A percentile compares a stretch with the other conserved stretches of the same genome.
These are phyloP conservation scores for Erigeron philadelphicus DNA, from an alignment of 140 eudicot species.

Conservation along the genomic window DNA sequence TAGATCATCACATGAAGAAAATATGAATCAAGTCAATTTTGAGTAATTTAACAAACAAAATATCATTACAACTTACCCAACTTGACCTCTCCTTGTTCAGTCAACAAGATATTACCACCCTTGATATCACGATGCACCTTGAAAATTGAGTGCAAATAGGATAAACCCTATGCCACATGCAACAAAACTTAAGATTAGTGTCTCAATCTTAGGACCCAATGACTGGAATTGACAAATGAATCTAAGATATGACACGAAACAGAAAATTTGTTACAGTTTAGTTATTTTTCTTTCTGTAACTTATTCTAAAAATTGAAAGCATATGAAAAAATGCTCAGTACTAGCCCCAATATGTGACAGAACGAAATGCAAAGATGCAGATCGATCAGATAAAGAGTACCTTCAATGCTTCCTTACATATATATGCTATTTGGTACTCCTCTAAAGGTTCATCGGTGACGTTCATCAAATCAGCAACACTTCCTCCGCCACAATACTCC, in stretches of 20 bases:
- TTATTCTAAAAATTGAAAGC: neutral
- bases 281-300: conserved; percentile 4
- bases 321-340: neutral
- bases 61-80: conserved; percentile 54
- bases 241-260: neutral
- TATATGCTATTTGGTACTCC: conserved; percentile 86
- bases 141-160: conserved; percentile 90
- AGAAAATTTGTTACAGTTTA: neutral
- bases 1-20: neutral
- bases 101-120: conserved; percentile 91
- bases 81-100: conserved; percentile 99
- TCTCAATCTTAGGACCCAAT: neutral
- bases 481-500: conserved; percentile 99
- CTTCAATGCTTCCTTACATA: conserved; percentile 92
- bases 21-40: neutral
- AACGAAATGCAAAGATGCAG: neutral
- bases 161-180: conserved; percentile 69
- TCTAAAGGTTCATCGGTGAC: conserved; percentile 87
- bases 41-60: conserved; percentile 8
- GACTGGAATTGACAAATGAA: neutral
- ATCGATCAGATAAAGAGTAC: conserved; percentile 35
- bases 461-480: conserved; percentile 99
- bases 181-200: conserved; percentile 10
- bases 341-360: neutral
- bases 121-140: conserved; percentile 97